Evolutionary conservation across 2,329 filamentous ascomycete species (phyloP).

Genomic region (Colletotrichum ledebouriae): DNA sequence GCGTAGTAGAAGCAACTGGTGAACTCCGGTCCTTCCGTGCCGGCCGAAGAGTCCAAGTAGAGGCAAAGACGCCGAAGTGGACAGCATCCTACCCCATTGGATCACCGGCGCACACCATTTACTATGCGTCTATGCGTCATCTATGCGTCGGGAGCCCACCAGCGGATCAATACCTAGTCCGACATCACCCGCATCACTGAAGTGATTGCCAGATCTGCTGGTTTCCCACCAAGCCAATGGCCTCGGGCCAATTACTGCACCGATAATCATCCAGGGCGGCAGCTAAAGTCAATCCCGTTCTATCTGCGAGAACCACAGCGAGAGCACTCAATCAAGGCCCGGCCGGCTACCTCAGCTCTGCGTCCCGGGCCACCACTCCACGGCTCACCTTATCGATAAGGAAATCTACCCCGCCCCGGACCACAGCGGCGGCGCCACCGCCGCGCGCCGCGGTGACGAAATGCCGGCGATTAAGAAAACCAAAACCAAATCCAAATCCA

Average conservation of each 20-base stretch:
- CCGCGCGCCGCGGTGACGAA: slow-evolving; percentile 35
- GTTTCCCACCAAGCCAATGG: not conserved
- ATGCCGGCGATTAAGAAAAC: slow-evolving; percentile 36
- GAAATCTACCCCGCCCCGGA: slow-evolving; percentile 23
- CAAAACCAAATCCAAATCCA: slow-evolving; percentile 25
- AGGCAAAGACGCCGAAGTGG: slow-evolving; percentile 14
- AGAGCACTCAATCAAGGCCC: too few relatives aligned
- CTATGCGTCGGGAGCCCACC: too few relatives aligned
- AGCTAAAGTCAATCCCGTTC: not conserved
- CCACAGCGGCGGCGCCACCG: not conserved
- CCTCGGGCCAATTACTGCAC: slow-evolving; percentile 29
- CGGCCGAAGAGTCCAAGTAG: slow-evolving; percentile 21
- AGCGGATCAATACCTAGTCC: slow-evolving; percentile 31
- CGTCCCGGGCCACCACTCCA: too few relatives aligned
- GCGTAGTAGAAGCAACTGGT: not conserved
- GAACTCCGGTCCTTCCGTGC: slow-evolving; percentile 22
- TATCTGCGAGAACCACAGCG: not conserved
- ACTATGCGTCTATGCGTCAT: slow-evolving; percentile 19
- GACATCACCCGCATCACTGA: slow-evolving; percentile 19
- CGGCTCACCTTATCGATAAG: slow-evolving; percentile 38
- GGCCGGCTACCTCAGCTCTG: too few relatives aligned
- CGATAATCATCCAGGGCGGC: not conserved
- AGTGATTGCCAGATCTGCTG: slow-evolving; percentile 30
- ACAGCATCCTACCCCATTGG: slow-evolving; percentile 13
- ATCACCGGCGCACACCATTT: slow-evolving; percentile 3